Base-by-base conservation (phyloP, 768 basidiomycete species). In the Rhizopogon roseolus region DNA sequence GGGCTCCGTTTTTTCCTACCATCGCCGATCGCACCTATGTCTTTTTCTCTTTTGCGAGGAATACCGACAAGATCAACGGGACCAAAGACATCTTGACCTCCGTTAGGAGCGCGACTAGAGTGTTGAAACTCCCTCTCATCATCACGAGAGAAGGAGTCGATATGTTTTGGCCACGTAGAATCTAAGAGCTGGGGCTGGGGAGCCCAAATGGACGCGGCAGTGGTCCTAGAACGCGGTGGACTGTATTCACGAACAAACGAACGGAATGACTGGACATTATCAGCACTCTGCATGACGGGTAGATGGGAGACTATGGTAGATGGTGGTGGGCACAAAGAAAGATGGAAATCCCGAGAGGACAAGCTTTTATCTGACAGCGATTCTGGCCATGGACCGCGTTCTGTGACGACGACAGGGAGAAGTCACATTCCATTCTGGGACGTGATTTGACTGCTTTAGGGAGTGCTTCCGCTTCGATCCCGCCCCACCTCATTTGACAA, bases 21-120 rank as follows among this genome's bases (percentile, higher is more conserved):
- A 61, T 92, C 90, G 43, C 89, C 90, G 64, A 91, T 84, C 63
- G 87, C 86, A 5, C 89, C 88, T 48, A 90, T 74, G 54, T 71
- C 68, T 59, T 66, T 75, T 58, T 71, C 68, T 59, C 66, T 75
- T 58, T 80, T 81, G 57, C 74, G 76, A 29, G 63, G 60, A 29
- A 61, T 56, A 54, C 67, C 62, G 56, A 69, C 62, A 49, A 67
- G 61, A 9, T 75, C 76, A 29, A 77, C 64, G 1, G 80, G 77
- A 4, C 85, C 87, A 59, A 90, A 89, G 52, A 86, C 78, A 62
- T 89, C 87, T 54, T 88, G 82, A 53, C 74, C 73, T 34, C 32
- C 45, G 56, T 54, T 62, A 68, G 73, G 67, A 9, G 60, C 51
- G 41, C 66, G 60, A 54, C 57, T 32, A 10, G 60, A 52, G 39